phyloP scores from a whole-genome alignment of 1,284 basidiomycete genomes.

The Ustilago crameri region DNA sequence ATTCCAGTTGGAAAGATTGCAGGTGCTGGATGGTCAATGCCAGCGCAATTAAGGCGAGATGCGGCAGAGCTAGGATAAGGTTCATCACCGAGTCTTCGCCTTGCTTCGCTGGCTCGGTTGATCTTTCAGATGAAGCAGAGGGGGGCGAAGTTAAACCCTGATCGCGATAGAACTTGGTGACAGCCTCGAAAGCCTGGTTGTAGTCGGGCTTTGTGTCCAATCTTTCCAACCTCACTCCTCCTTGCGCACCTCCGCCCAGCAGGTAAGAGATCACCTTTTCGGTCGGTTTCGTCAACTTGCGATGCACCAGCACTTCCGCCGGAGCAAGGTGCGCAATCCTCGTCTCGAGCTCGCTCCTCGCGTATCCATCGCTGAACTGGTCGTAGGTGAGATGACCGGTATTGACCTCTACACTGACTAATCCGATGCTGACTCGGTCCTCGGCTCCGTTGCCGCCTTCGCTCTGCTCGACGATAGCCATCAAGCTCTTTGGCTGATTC shows the following conservation, averaged over 20 bases:
- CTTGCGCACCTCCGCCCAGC: slow-evolving; percentile 69
- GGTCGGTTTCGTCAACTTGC: slow-evolving; percentile 78
- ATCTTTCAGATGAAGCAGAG: not conserved
- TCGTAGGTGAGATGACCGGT: slow-evolving; percentile 94
- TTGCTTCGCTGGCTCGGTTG: not conserved
- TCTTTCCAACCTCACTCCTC: slow-evolving; percentile 74
- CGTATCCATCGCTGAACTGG: slow-evolving; percentile 71
- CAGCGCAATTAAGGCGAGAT: slow-evolving; percentile 77
- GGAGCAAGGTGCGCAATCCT: slow-evolving; percentile 73
- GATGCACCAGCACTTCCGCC: slow-evolving; percentile 78
- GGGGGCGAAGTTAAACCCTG: slow-evolving; percentile 1
- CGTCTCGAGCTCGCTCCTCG: slow-evolving; percentile 63
- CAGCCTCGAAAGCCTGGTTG: slow-evolving; percentile 78
- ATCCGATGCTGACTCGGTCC: slow-evolving; percentile 76
- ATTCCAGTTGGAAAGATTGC: slow-evolving; percentile 76
- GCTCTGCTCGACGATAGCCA: slow-evolving; percentile 75
- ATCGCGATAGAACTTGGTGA: slow-evolving; percentile 77
- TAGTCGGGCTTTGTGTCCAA: slow-evolving; percentile 75
- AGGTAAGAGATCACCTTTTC: slow-evolving; percentile 79
- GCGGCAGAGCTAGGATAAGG: slow-evolving; percentile 52
- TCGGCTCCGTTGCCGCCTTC: slow-evolving; percentile 73
- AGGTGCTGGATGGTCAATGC: slow-evolving; percentile 83
- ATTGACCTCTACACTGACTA: slow-evolving; percentile 83
- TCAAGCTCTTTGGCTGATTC: slow-evolving; percentile 46
- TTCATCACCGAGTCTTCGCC: slow-evolving; percentile 12